Percentiles rank a stretch among this genome's conserved stretches.
Conservation (phyloP, 441 rosid species). For the Theobroma grandiflorum region DNA sequence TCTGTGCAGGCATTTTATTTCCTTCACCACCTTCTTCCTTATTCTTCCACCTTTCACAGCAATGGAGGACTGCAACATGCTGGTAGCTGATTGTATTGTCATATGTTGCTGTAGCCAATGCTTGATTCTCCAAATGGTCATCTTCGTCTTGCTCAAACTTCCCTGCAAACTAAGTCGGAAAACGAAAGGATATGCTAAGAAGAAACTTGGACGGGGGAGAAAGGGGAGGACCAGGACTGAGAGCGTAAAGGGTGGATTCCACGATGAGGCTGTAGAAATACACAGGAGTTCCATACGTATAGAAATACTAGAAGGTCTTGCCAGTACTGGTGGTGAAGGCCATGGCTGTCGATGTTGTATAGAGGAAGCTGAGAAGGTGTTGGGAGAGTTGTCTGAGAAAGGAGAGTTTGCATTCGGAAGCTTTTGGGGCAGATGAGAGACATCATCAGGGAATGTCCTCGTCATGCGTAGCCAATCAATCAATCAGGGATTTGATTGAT, state of each 20-base stretch:
- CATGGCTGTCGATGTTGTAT: slow-evolving; percentile 45
- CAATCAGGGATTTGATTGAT: background rate
- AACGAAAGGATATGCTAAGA: slow-evolving; percentile 57
- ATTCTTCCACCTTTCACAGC: slow-evolving; percentile 33
- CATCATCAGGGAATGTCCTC: slow-evolving; percentile 29
- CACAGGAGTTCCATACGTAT: slow-evolving; percentile 28
- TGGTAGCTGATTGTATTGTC: slow-evolving; percentile 77
- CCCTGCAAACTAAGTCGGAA: slow-evolving; percentile 64
- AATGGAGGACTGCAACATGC: slow-evolving; percentile 72
- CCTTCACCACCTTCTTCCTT: slow-evolving; percentile 33
- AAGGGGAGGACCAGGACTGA: slow-evolving; percentile 26
- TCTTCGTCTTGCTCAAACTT: slow-evolving; percentile 63
- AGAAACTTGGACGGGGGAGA: slow-evolving; percentile 42
- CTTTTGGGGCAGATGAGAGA: slow-evolving; percentile 68
- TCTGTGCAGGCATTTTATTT: slow-evolving; percentile 29
- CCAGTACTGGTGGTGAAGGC: background rate
- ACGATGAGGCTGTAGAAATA: slow-evolving; percentile 21
- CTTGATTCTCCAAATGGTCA: slow-evolving; percentile 61
- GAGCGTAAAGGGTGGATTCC: slow-evolving; percentile 20
- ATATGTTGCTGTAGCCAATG: slow-evolving; percentile 87
- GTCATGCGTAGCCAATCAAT: background rate
- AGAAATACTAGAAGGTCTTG: slow-evolving; percentile 37
- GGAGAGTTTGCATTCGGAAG: slow-evolving; percentile 90
- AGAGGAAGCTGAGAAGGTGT: slow-evolving; percentile 62
- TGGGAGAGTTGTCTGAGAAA: slow-evolving; percentile 58